A percentile compares a stretch with the other conserved stretches of the same genome.
Evolutionary conservation across 1,139 yeast genomes (phyloP).

Genomic region (Suhomyces atakaporum): DNA sequence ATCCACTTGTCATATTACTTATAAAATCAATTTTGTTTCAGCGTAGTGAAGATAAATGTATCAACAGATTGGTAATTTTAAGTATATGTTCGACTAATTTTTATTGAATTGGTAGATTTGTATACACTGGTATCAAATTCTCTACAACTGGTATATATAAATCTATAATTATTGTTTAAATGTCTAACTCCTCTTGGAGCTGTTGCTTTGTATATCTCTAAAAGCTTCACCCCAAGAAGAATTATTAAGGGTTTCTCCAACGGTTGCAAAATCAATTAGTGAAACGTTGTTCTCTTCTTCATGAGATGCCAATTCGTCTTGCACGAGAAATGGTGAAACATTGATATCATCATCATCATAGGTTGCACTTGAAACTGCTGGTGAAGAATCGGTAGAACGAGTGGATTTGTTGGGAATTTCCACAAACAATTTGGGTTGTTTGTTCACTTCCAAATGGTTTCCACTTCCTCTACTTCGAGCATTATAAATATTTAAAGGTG

Average conservation of each 20-base stretch:
- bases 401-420: constrained; percentile 19
- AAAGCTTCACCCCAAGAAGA: constrained; percentile 34
- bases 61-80: no score
- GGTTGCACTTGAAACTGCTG: constrained; percentile 3
- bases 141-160: no score
- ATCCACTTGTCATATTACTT: no score
- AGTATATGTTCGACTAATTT: no score
- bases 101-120: no score
- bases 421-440: constrained; percentile 23
- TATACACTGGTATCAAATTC: no score
- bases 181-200: constrained; percentile 1
- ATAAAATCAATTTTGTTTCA: no score
- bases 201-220: constrained; percentile 19
- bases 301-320: constrained; percentile 5
- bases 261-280: constrained; percentile 24
- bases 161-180: no score
- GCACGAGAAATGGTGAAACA: constrained; percentile 15
- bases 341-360: constrained; percentile 11
- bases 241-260: constrained; percentile 29
- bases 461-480: constrained; percentile 15
- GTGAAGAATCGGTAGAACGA: constrained; percentile 7
- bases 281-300: constrained; percentile 18
- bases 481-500: constrained; percentile 31
- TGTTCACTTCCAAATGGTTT: constrained; percentile 3
- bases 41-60: no score